A percentile compares a stretch with the other conserved stretches of the same genome.
Evolutionary conservation across 1,139 yeast species (phyloP).

Genomic region (Arxiozyma heterogenica): DNA sequence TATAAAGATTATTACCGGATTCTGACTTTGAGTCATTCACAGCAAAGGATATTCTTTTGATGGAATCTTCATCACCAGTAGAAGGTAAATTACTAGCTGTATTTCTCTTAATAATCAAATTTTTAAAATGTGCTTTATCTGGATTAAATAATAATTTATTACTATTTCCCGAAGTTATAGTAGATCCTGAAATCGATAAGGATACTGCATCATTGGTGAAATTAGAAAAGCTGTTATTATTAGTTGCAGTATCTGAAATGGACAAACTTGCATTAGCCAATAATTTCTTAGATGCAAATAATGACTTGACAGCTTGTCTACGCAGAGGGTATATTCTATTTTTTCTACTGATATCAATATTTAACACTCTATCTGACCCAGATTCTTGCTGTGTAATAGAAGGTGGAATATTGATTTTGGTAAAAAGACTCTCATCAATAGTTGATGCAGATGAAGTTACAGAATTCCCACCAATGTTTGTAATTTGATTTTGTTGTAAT

Average conservation of each 20-base stretch:
- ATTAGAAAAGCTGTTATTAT: neutral
- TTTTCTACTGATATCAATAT: constrained; percentile 45
- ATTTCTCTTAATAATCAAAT: constrained; percentile 9
- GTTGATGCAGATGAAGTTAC: neutral
- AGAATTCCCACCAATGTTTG: constrained; percentile 38
- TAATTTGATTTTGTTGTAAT: constrained; percentile 41
- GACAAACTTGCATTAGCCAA: neutral
- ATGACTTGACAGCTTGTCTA: constrained; percentile 39
- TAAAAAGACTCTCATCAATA: constrained; percentile 39
- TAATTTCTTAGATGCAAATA: constrained; percentile 23
- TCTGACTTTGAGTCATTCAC: neutral
- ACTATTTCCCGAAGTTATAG: neutral
- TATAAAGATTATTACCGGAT: neutral
- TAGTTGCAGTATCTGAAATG: neutral
- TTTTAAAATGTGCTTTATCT: constrained; percentile 19
- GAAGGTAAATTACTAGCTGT: neutral
- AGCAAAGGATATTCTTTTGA: constrained; percentile 5
- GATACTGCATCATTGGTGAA: neutral
- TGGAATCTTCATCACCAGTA: neutral
- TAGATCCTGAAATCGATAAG: neutral
- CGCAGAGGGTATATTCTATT: constrained; percentile 54
- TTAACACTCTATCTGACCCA: constrained; percentile 33
- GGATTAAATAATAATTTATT: constrained; percentile 19
- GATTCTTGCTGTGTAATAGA: constrained; percentile 49
- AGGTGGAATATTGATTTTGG: constrained; percentile 26